Evolutionary conservation across 257 asterid genomes (phyloP).

Genomic region (Prunella vulgaris): DNA sequence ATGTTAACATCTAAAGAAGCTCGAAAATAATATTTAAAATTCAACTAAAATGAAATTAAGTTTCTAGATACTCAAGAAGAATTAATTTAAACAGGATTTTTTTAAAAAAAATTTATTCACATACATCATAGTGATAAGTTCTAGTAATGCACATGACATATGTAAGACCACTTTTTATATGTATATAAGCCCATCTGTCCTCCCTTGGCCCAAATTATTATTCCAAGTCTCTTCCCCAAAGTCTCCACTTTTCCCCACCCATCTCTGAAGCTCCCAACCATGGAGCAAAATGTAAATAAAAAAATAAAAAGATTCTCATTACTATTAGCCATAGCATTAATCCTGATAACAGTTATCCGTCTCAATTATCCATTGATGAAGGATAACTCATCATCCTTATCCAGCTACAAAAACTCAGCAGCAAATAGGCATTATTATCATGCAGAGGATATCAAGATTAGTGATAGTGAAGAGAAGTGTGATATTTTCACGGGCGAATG

Average conservation of each 20-base stretch:
- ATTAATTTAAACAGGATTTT: not conserved
- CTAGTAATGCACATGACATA: not conserved
- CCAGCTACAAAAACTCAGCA: slow-evolving; percentile 21
- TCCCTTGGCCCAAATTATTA: not conserved
- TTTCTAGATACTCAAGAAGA: not conserved
- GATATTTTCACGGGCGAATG: slow-evolving; percentile 52
- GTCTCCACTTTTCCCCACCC: not conserved
- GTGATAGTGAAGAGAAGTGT: slow-evolving; percentile 23
- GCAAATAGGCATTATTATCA: slow-evolving; percentile 9
- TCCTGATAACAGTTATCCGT: slow-evolving; percentile 35
- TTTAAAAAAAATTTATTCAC: not conserved
- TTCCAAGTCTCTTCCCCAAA: slow-evolving; percentile 22
- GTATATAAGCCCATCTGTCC: slow-evolving; percentile 8
- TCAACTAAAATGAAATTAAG: not conserved
- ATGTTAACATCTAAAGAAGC: not conserved
- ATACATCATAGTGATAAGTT: not conserved
- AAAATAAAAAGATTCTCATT: slow-evolving; percentile 18
- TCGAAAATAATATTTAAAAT: not conserved
- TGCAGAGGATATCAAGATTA: slow-evolving; percentile 14
- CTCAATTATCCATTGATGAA: slow-evolving; percentile 30
- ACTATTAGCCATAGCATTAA: slow-evolving; percentile 18
- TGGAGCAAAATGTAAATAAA: slow-evolving; percentile 36
- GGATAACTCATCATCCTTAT: not conserved
- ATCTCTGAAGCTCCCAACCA: slow-evolving; percentile 17
- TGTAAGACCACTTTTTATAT: not conserved